Evolutionary conservation across 108 stramenopile genomes (phyloP), one percentile per base, ranked within the genome.

Genomic region (Nitzschia sp.): DNA sequence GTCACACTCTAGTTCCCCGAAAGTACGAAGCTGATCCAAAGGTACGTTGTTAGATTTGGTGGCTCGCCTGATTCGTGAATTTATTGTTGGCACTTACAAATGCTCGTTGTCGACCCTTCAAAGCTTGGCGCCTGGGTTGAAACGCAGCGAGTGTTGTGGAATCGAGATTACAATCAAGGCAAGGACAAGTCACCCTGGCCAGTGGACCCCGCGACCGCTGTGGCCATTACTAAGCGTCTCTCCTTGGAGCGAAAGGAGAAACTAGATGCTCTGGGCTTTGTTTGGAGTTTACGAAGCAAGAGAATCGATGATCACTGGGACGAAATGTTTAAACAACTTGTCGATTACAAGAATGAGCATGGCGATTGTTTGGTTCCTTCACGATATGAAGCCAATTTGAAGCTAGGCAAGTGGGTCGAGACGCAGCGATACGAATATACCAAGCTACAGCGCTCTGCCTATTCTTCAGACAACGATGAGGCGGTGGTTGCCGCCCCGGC

Each of bases 221-320:
- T 19, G n/a, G n/a, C 1, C 28, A 18, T 32, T 33, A 59, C 26
- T 13, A 57, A 68, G 31, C 35, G 54, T 6, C 53, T 65, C 51
- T 25, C 8, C 15, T 28, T 21, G 30, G 80, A 83, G 35, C 70
- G 83, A 25, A 82, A 82, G 58, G 71, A 64, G 21, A 64, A 66
- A 29, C 55, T 87, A 24, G 86, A 87, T 54, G 70, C 18, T 0
- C 60, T 87, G 53, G 86, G 86, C 1, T 84, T 87, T 68, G 79
- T 80, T 3, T 87, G 86, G 86, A 75, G 76, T 19, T 55, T 86
- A n/a, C 80, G 82, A 3, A 70, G 25, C 54, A 83, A 84, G 48
- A 45, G 83, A 26, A 77, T 84, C 27, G 83, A 84, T 36, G 83
- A 84, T 70, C 79, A 80, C 54, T 84, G 83, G 83, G 83, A 84